Base-by-base conservation (phyloP, 2,329 filamentous ascomycete genomes). In the Nigrospora sphaerica region DNA sequence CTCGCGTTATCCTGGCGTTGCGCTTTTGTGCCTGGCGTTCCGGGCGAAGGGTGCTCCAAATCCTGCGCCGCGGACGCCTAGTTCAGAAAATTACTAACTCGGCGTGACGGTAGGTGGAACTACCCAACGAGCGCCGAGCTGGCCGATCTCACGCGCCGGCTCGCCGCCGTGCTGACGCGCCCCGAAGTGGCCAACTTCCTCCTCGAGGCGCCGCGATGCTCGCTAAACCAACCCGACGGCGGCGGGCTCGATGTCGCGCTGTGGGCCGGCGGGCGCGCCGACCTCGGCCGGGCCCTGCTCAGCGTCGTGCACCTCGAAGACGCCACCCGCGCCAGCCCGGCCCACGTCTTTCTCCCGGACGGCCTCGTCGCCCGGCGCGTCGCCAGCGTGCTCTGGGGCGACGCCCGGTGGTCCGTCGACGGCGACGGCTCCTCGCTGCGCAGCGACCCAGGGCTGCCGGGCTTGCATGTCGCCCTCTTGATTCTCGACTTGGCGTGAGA, bases 81-180 rank as follows among this genome's bases (percentile, higher is more conserved):
- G 4, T 4, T 23, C 7, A 7, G 19, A 23, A 23, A 23, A 23
- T 4, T 23, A 23, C 19, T 23, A 7, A 23, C 19, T 23, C 7
- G 19, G 19, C 4, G 7, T 23, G 19, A 4, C 7, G 7, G 4
- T 7, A 66, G 63, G 52, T 78, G 75, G 75, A 57, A 62, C 14
- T 77, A 68, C 50, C 73, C 73, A 0, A 68, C 68, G 5, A 60
- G 52, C 12, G 37, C 48, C 2, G 64, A 63, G 32, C 54, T 69
- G 17, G 57, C 51, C 35, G 52, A 49, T 31, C 59, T 60, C 28
- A 74, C 62, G 40, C 61, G 59, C 10, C 39, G 47, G 12, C 51
- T 78, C 46, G 70, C 68, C 12, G 64, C 56, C 16, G 59, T 71
- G 0, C 55, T 75, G 10, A 64, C 66, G 13, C 52, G 36, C 2